A percentile compares a stretch with the other conserved stretches of the same genome.
phyloP scores from a whole-genome alignment of 2,329 filamentous ascomycete species.

The Botrytis medusae region DNA sequence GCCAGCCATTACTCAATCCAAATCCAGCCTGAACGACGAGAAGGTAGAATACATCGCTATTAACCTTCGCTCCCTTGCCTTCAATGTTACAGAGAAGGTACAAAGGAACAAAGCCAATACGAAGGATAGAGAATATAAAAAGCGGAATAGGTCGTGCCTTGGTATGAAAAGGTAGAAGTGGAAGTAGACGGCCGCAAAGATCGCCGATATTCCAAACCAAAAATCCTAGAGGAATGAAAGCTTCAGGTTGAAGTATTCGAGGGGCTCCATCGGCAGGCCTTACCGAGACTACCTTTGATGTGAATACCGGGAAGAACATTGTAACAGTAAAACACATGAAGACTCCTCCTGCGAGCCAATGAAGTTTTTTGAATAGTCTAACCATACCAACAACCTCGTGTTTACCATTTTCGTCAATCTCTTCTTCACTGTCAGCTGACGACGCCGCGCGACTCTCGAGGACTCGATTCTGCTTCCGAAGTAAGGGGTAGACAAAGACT shows the following conservation, averaged over 20 bases:
- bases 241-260: constrained; percentile 65
- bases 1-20: constrained; percentile 81
- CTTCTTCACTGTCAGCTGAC: constrained; percentile 52
- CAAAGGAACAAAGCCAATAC: constrained; percentile 73
- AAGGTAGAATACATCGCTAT: constrained; percentile 87
- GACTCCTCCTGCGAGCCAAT: constrained; percentile 73
- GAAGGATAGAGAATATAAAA: constrained; percentile 64
- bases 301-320: constrained; percentile 96
- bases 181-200: constrained; percentile 70
- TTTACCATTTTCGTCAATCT: constrained; percentile 49
- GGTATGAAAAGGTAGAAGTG: constrained; percentile 57
- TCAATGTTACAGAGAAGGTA: constrained; percentile 89
- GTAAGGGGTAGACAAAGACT: constrained; percentile 71
- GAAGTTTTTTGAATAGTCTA: constrained; percentile 72
- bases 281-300: constrained; percentile 61
- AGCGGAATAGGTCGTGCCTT: constrained; percentile 64
- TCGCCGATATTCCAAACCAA: constrained; percentile 94
- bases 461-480: constrained; percentile 58
- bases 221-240: constrained; percentile 88
- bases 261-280: constrained; percentile 45
- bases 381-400: constrained; percentile 58
- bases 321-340: constrained; percentile 79
- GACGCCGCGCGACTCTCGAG: constrained; percentile 53
- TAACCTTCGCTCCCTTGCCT: constrained; percentile 69
- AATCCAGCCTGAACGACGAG: constrained; percentile 79